phyloP scores from a whole-genome alignment of 2,329 filamentous ascomycete species.

The Xylariaceae sp. region DNA sequence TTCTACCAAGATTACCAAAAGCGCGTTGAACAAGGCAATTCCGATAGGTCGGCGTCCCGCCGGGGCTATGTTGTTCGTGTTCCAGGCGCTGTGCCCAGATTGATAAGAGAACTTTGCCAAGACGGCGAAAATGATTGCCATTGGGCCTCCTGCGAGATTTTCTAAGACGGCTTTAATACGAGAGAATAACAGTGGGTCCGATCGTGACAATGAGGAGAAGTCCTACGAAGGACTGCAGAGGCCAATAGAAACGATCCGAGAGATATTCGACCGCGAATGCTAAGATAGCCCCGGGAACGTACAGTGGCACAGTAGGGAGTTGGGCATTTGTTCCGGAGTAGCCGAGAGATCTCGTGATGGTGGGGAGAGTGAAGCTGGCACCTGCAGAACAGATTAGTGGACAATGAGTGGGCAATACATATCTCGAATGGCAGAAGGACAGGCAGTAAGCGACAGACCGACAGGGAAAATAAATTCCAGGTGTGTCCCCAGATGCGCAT shows the following conservation, averaged over 20 bases:
- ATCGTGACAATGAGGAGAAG: constrained; percentile 34
- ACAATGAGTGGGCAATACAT: too few species aligned
- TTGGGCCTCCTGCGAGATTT: constrained; percentile 41
- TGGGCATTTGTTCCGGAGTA: constrained; percentile 25
- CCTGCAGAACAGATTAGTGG: not conserved
- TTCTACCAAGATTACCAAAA: constrained; percentile 36
- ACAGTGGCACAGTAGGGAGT: constrained; percentile 34
- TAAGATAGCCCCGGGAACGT: constrained; percentile 32
- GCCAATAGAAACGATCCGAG: constrained; percentile 36
- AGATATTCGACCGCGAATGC: constrained; percentile 32
- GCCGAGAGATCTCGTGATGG: constrained; percentile 34
- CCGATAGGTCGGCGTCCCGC: constrained; percentile 39
- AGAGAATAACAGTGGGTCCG: constrained; percentile 35
- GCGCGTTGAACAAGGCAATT: constrained; percentile 39
- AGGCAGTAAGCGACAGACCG: not conserved
- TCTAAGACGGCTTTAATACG: constrained; percentile 34
- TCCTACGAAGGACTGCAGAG: constrained; percentile 37
- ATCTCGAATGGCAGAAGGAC: not conserved
- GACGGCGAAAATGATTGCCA: constrained; percentile 41
- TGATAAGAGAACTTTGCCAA: constrained; percentile 40
- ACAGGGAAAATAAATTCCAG: not conserved
- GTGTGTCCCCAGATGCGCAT: not conserved
- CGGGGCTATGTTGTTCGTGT: constrained; percentile 35
- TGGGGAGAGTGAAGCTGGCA: constrained; percentile 22
- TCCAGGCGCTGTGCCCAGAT: constrained; percentile 40